Evolutionary conservation across 2,329 filamentous ascomycete genomes (phyloP), one percentile per base, ranked within the genome.

Genomic region (Plectosphaerella plurivora): DNA sequence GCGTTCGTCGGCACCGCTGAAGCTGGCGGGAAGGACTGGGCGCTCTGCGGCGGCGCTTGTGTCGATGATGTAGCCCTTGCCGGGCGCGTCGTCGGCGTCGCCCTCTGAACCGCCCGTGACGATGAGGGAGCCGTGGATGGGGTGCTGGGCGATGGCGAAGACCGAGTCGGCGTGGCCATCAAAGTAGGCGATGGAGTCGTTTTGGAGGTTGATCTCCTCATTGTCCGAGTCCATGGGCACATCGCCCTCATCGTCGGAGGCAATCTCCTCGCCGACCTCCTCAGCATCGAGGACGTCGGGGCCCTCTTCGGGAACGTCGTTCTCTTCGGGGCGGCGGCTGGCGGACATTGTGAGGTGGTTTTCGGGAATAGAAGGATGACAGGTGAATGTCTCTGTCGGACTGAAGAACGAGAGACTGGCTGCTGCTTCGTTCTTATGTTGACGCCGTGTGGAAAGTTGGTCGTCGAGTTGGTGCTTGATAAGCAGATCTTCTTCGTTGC

Each of bases 101-200:
- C 81, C 81, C 52, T 84, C 83, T 51, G 80, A 82, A 58, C 92
- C 94, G 55, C 94, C 94, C 0, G 94, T 96, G 4, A 92, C 88
- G 55, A 97, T 78, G 55, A 97, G 84, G 18, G 85, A 78, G 6
- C 87, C 83, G 65, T 88, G 79, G 7, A 84, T 75, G 4, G 94
- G 94, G 68, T 99, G 94, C 68, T 96, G 91, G 16, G 93, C 91
- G 67, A 99, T 94, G 71, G 89, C 85, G 76, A 97, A 99, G 64
- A 99, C 88, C 55, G 88, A 92, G 78, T 97, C 91, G 61, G 85
- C 88, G 75, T 97, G 91, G 36, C 74, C 71, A 75, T 97, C 94
- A 65, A 97, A 97, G 76, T 96, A 93, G 55, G 91, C 93, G 59
- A 87, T 78, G 59, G 91, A 95, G 77, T 99, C 93, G 77, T 97